Evolutionary conservation across 73 alveolate species (phyloP), one percentile per base, ranked within the genome.

Genomic region (Paramecium biaurelia): DNA sequence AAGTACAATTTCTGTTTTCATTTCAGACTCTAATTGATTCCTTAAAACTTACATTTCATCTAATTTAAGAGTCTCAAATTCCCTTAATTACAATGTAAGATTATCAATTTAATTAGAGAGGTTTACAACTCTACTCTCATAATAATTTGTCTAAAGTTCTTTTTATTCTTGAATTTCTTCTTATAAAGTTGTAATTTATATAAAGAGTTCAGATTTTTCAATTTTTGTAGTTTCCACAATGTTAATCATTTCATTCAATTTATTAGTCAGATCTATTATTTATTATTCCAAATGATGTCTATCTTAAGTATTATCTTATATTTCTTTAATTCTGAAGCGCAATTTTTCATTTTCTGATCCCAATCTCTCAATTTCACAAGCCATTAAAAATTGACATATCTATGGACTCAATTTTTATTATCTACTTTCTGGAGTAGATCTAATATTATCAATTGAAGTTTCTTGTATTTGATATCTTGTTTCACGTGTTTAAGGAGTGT

Each of bases 341-440:
- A 63, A 32, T 24, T 63, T 63, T 63, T 63, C 84, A 63, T 63
- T 63, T 63, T 63, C 84, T 23, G 43, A 63, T 63, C 84, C 84
- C 9, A 63, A 63, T 63, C 84, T 26, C 28, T 63, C 84, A 12
- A 63, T 63, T 63, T 63, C 84, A 7, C 84, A 63, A 63, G 84
- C 84, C 84, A 63, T 63, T 7, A 63, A 63, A 63, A 63, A 63
- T 26, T 63, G 45, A 14, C 18, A 10, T 0, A 63, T 63, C 28
- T 63, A 30, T 12, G 84, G 84, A 63, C 18, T 63, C n/a, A 7
- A 10, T 20, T 63, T 63, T 5, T 12, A 63, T 14, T 63, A 30
- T 26, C 84, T 63, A 24, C 28, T 26, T 2, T 63, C 84, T 12
- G 41, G 84, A 21, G 49, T 63, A 14, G 41, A 63, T 30, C 84